phyloP scores from a whole-genome alignment of 805 yeast genomes.

The Kregervanrija fluxuum region DNA sequence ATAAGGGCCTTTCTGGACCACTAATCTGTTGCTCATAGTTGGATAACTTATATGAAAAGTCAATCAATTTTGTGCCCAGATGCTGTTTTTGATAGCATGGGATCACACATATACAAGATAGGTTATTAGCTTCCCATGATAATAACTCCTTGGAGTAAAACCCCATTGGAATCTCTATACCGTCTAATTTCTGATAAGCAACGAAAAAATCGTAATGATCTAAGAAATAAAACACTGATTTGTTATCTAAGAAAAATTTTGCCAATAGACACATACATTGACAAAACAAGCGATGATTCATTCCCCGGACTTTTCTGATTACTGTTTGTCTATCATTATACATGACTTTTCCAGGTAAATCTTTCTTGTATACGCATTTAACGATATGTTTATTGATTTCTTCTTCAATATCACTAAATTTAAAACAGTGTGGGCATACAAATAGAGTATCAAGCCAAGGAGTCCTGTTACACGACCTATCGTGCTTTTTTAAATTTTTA shows the following conservation, averaged over 20 bases:
- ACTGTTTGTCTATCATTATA: slow-evolving; percentile 51
- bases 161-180: slow-evolving; percentile 61
- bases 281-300: slow-evolving; percentile 56
- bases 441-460: slow-evolving; percentile 56
- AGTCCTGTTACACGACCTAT: slow-evolving; percentile 12
- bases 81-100: slow-evolving; percentile 85
- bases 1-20: slow-evolving; percentile 90
- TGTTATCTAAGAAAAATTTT: slow-evolving; percentile 81
- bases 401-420: slow-evolving; percentile 48
- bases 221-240: slow-evolving; percentile 76
- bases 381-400: slow-evolving; percentile 45
- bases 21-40: slow-evolving; percentile 55
- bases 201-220: slow-evolving; percentile 78
- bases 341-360: slow-evolving; percentile 59
- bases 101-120: slow-evolving; percentile 85
- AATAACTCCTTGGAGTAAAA: slow-evolving; percentile 84
- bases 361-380: slow-evolving; percentile 33
- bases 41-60: slow-evolving; percentile 76
- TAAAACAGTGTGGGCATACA: slow-evolving; percentile 81
- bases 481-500: slow-evolving; percentile 11
- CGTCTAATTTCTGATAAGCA: slow-evolving; percentile 45
- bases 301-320: slow-evolving; percentile 65
- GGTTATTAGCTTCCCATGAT: slow-evolving; percentile 73
- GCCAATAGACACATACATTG: slow-evolving; percentile 83
- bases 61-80: slow-evolving; percentile 73